Evolutionary conservation across 2,329 filamentous ascomycete species (phyloP).

Genomic region (Aspergillaceae sp.): DNA sequence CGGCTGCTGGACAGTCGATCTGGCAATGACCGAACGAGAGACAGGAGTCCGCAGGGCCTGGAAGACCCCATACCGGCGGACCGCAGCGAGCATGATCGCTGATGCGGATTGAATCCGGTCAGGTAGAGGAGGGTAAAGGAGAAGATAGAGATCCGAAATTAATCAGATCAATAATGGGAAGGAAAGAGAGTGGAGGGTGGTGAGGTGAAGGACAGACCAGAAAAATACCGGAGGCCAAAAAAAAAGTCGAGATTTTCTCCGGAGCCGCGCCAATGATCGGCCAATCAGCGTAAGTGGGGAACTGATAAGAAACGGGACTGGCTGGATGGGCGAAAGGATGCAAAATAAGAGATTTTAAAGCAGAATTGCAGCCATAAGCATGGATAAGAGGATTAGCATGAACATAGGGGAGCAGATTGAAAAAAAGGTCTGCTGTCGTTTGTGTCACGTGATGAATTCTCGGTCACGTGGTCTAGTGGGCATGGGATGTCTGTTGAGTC

Average conservation of each 20-base stretch:
- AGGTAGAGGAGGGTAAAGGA: slow-evolving; percentile 1
- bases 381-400: neutral
- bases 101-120: slow-evolving; percentile 3
- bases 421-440: neutral
- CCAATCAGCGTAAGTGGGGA: neutral
- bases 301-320: neutral
- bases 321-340: slow-evolving; percentile 5
- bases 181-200: neutral
- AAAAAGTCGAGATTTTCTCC: neutral
- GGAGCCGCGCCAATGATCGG: neutral
- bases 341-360: slow-evolving; percentile 3
- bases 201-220: neutral
- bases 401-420: neutral
- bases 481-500: too few relatives aligned
- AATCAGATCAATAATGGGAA: slow-evolving; percentile 5
- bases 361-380: too few relatives aligned
- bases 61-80: slow-evolving; percentile 31
- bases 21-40: slow-evolving; percentile 19
- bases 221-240: neutral
- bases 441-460: too few relatives aligned
- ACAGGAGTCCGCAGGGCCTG: slow-evolving; percentile 29
- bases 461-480: too few relatives aligned
- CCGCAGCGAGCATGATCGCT: slow-evolving; percentile 29
- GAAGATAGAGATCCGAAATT: neutral
- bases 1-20: slow-evolving; percentile 18